A percentile compares a stretch with the other conserved stretches of the same genome.
Conservation (phyloP, 2,329 filamentous ascomycete species). For the Sphaceloma murrayae region DNA sequence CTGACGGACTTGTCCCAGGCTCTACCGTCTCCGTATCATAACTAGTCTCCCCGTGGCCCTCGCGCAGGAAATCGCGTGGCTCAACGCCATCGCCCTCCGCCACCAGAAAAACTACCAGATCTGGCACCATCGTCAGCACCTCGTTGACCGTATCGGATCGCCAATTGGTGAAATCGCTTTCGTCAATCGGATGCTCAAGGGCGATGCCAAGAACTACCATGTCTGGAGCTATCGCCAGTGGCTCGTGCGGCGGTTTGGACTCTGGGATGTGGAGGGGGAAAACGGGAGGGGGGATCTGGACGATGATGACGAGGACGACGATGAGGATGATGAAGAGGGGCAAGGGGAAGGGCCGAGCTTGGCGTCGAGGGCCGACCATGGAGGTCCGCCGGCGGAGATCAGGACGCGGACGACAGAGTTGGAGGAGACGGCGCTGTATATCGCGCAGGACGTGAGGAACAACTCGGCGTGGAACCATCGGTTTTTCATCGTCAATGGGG, state of each 20-base stretch:
- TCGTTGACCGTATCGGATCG: conserved; percentile 48
- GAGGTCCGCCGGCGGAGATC: not conserved
- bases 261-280: conserved; percentile 36
- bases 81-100: conserved; percentile 70
- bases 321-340: conserved; percentile 18
- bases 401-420: conserved; percentile 51
- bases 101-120: conserved; percentile 99
- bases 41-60: conserved; percentile 57
- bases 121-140: conserved; percentile 59
- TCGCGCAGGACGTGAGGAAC: conserved; percentile 77
- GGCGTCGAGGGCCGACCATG: conserved; percentile 18
- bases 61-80: conserved; percentile 67
- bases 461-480: conserved; percentile 98
- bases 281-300: conserved; percentile 6
- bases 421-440: conserved; percentile 58
- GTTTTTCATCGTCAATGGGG: conserved; percentile 81
- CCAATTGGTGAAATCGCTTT: conserved; percentile 63
- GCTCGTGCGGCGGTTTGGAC: conserved; percentile 55
- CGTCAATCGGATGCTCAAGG: conserved; percentile 66
- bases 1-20: conserved; percentile 34
- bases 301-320: conserved; percentile 8
- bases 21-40: conserved; percentile 78
- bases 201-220: conserved; percentile 95
- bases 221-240: conserved; percentile 92
- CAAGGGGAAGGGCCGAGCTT: not conserved